Conservation (phyloP, 2,329 filamentous ascomycete species). For the Calycina herbarum region DNA sequence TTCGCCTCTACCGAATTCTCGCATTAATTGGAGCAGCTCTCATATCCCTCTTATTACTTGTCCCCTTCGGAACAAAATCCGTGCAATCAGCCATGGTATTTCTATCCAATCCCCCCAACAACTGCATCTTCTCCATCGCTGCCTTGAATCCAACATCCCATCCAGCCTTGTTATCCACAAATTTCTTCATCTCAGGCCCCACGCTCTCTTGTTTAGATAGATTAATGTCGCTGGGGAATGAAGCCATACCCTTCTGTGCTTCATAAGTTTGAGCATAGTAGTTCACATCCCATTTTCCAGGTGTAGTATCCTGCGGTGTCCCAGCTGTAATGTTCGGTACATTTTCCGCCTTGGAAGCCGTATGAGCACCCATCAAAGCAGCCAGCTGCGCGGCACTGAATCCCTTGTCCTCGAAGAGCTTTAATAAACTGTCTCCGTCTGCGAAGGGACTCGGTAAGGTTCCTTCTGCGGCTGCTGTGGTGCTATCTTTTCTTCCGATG, state of each 20-base stretch:
- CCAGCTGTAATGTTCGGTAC: constrained; percentile 33
- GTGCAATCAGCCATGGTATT: constrained; percentile 21
- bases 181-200: constrained; percentile 39
- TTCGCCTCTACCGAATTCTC: constrained; percentile 10
- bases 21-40: constrained; percentile 17
- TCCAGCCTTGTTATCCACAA: constrained; percentile 38
- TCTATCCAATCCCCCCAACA: constrained; percentile 14
- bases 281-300: constrained; percentile 40
- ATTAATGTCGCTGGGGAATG: constrained; percentile 90
- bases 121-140: constrained; percentile 26
- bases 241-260: constrained; percentile 48
- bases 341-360: constrained; percentile 36
- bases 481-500: constrained; percentile 23
- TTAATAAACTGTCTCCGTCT: constrained; percentile 26
- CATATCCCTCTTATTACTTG: constrained; percentile 19
- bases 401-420: constrained; percentile 40
- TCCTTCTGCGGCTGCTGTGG: constrained; percentile 10
- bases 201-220: constrained; percentile 83
- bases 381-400: constrained; percentile 41
- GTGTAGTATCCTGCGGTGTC: constrained; percentile 38
- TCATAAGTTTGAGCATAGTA: constrained; percentile 39
- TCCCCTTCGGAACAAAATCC: constrained; percentile 16
- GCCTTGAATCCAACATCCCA: constrained; percentile 39
- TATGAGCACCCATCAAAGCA: constrained; percentile 42
- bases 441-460: constrained; percentile 16